These are phyloP conservation scores for Cryphonectria naterciae DNA, from an alignment of 2,329 filamentous ascomycete genomes.

Conservation along the genomic window DNA sequence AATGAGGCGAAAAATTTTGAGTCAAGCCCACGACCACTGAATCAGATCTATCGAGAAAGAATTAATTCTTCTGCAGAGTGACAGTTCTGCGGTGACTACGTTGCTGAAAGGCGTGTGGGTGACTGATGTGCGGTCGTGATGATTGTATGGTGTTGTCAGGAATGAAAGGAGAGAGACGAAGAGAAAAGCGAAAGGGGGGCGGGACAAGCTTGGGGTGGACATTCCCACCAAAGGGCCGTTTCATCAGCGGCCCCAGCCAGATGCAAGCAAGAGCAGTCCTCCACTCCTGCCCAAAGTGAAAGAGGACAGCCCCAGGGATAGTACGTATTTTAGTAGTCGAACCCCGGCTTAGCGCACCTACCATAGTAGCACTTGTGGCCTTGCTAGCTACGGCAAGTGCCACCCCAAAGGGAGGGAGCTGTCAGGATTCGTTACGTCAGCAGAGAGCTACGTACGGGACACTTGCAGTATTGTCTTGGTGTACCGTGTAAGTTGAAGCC, in stretches of 20 bases:
- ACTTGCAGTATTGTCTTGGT: constrained; percentile 1
- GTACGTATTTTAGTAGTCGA: not conserved
- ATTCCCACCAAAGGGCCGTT: constrained; percentile 6
- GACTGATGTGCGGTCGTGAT: constrained; percentile 1
- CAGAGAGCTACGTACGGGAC: not conserved
- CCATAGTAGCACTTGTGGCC: not conserved
- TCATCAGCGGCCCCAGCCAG: constrained; percentile 12
- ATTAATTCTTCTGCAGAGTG: constrained; percentile 12
- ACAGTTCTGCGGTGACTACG: constrained; percentile 19
- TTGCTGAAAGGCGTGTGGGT: constrained; percentile 11
- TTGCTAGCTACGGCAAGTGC: constrained; percentile 3
- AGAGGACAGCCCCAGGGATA: constrained; percentile 5
- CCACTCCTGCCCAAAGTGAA: not conserved
- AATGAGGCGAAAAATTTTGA: constrained; percentile 15
- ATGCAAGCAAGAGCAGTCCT: not conserved
- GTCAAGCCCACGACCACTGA: constrained; percentile 9
- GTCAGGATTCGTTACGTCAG: constrained; percentile 17
- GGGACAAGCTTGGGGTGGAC: constrained; percentile 11
- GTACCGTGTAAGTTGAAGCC: constrained; percentile 16
- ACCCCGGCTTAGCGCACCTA: constrained; percentile 9
- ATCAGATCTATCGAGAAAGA: constrained; percentile 16
- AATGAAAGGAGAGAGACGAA: constrained; percentile 4
- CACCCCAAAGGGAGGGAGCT: constrained; percentile 3
- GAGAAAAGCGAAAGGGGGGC: constrained; percentile 14
- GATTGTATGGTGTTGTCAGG: constrained; percentile 9